Evolutionary conservation across 331 rosid genomes (phyloP).

Genomic region (Saraca asoca): DNA sequence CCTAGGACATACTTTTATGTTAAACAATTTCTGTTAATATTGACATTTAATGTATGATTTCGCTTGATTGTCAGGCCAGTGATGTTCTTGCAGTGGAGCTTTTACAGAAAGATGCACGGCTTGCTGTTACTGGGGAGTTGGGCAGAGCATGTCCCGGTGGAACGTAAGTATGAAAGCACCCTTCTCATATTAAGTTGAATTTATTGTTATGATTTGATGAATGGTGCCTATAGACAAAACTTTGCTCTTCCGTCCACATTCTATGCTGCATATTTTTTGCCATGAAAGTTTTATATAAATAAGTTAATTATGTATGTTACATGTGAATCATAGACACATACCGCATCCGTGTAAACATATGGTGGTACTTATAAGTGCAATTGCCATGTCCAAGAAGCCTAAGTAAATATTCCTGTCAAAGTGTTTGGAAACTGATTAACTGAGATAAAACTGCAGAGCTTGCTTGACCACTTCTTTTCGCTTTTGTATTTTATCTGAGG

Average conservation of each 20-base stretch:
- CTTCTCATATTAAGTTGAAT: conserved; percentile 6
- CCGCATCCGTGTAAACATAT: not conserved
- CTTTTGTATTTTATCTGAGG: not conserved
- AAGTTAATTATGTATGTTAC: conserved; percentile 12
- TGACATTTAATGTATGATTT: conserved; percentile 7
- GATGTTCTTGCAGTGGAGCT: conserved; percentile 97
- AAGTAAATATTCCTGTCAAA: conserved; percentile 2
- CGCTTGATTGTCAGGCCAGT: conserved; percentile 70
- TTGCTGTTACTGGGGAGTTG: conserved; percentile 72
- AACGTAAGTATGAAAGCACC: conserved; percentile 59
- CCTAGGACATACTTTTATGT: conserved; percentile 1
- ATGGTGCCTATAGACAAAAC: not conserved
- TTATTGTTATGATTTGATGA: conserved; percentile 16
- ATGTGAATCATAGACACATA: not conserved
- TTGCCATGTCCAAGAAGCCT: conserved; percentile 6
- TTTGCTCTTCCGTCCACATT: conserved; percentile 9
- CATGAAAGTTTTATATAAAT: conserved; percentile 18
- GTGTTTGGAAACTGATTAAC: not conserved
- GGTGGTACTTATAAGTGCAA: not conserved
- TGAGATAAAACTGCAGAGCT: conserved; percentile 7
- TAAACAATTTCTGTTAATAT: not conserved
- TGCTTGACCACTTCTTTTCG: not conserved
- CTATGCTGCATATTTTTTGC: conserved; percentile 8
- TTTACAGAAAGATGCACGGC: conserved; percentile 91
- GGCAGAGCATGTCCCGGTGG: conserved; percentile 90